Conservation (phyloP, 768 basidiomycete species). For the Suillus subaureus region DNA sequence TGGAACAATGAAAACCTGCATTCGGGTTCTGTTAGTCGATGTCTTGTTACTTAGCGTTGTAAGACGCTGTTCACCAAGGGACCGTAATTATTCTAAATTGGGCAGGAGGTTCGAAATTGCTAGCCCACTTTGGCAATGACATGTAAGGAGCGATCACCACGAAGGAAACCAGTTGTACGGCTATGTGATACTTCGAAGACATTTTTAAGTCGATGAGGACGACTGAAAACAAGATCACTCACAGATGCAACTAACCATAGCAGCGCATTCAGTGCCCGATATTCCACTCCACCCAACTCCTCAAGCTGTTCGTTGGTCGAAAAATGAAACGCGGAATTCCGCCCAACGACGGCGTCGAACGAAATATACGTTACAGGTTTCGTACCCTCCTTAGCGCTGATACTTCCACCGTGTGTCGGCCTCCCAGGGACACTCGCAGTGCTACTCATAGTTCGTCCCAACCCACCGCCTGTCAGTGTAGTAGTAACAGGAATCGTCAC, state of each 20-base stretch:
- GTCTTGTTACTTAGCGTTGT: neutral
- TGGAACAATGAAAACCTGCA: slow-evolving; percentile 85
- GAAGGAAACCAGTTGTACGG: slow-evolving; percentile 68
- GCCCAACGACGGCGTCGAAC: slow-evolving; percentile 83
- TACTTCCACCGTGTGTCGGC: slow-evolving; percentile 2
- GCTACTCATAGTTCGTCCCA: slow-evolving; percentile 24
- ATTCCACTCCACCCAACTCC: slow-evolving; percentile 94
- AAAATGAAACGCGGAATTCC: slow-evolving; percentile 71
- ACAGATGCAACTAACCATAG: slow-evolving; percentile 81
- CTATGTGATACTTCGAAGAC: slow-evolving; percentile 73
- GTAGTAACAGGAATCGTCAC: slow-evolving; percentile 76
- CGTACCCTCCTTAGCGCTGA: slow-evolving; percentile 40
- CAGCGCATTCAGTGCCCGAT: slow-evolving; percentile 77
- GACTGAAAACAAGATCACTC: slow-evolving; percentile 32
- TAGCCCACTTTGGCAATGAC: slow-evolving; percentile 56
- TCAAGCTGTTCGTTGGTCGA: slow-evolving; percentile 84
- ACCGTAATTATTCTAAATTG: slow-evolving; percentile 57
- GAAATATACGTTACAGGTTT: slow-evolving; percentile 76
- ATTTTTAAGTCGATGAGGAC: neutral
- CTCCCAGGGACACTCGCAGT: slow-evolving; percentile 34
- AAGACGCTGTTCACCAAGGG: slow-evolving; percentile 55
- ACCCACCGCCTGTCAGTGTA: slow-evolving; percentile 45
- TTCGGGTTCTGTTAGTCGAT: neutral
- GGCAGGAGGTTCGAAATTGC: slow-evolving; percentile 60
- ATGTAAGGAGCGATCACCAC: slow-evolving; percentile 84